A percentile compares a stretch with the other conserved stretches of the same genome.
These are phyloP conservation scores for Pharus latifolius DNA, from an alignment of 176 grass and related monocot genomes.

Conservation along the genomic window DNA sequence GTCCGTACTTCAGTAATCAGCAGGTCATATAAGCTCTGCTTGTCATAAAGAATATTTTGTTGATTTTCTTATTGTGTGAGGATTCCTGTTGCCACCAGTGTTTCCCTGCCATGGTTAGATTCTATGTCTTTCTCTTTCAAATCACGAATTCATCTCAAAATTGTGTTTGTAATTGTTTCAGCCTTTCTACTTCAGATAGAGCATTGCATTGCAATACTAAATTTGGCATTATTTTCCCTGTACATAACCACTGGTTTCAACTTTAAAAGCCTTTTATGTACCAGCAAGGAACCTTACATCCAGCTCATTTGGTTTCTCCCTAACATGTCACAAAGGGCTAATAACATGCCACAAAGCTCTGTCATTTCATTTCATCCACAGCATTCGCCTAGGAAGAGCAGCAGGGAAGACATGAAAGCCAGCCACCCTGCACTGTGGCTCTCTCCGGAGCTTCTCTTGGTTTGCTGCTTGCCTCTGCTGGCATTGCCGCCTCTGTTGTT, in stretches of 20 bases:
- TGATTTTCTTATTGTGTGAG: background rate
- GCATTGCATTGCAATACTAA: background rate
- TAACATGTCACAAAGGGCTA: background rate
- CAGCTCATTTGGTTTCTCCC: background rate
- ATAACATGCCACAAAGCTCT: background rate
- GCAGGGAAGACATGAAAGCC: conserved; percentile 41
- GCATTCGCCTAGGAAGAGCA: conserved; percentile 8
- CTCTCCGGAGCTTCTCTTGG: background rate
- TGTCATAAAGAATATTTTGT: background rate
- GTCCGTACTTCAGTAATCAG: too few species aligned
- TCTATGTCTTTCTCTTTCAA: background rate
- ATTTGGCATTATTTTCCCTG: background rate
- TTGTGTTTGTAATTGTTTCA: background rate
- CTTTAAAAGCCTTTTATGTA: background rate
- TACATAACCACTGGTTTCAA: background rate
- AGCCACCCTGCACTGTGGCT: conserved; percentile 8
- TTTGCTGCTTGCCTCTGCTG: background rate
- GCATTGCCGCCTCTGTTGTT: background rate
- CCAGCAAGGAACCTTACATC: background rate
- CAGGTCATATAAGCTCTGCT: background rate
- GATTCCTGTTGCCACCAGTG: background rate
- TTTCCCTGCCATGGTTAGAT: too few species aligned
- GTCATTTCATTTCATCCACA: background rate
- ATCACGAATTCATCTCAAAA: background rate
- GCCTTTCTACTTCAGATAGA: background rate